phyloP scores from a whole-genome alignment of 2,329 filamentous ascomycete genomes.

The Colletotrichum liaoningense region DNA sequence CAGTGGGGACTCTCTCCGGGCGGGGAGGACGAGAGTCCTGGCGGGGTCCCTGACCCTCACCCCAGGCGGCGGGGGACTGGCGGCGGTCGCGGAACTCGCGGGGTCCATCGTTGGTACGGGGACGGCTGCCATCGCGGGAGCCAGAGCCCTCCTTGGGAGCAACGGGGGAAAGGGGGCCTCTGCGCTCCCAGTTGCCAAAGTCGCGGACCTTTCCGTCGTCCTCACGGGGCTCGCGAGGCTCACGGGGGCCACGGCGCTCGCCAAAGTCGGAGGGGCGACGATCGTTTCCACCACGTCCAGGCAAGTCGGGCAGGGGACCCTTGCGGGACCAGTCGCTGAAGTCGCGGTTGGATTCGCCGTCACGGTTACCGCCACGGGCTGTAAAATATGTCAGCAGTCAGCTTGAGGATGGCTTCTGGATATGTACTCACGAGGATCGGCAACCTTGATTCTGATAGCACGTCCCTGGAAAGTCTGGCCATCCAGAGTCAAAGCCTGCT shows the following conservation, averaged over 20 bases:
- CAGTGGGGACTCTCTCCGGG: constrained; percentile 79
- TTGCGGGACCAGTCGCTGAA: constrained; percentile 93
- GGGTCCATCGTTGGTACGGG: constrained; percentile 68
- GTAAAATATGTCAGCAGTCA: constrained; percentile 48
- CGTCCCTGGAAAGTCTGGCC: constrained; percentile 87
- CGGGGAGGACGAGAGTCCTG: constrained; percentile 77
- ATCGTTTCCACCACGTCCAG: constrained; percentile 60
- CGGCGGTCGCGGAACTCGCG: constrained; percentile 71
- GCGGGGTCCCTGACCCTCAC: constrained; percentile 68
- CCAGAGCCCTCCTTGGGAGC: constrained; percentile 60
- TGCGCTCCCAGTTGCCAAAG: constrained; percentile 93
- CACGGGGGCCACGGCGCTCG: constrained; percentile 55
- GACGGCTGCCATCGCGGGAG: constrained; percentile 66
- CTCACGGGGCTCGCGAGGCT: constrained; percentile 70
- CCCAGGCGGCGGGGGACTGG: constrained; percentile 81
- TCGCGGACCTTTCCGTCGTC: constrained; percentile 84
- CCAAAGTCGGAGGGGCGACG: constrained; percentile 61
- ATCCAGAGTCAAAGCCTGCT: constrained; percentile 88
- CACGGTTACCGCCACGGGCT: constrained; percentile 84
- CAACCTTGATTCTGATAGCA: constrained; percentile 92
- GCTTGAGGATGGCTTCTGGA: neutral
- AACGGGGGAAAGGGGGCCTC: constrained; percentile 85
- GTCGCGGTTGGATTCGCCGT: constrained; percentile 77
- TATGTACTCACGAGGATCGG: constrained; percentile 88
- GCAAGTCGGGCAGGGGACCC: constrained; percentile 84